A percentile compares a stretch with the other conserved stretches of the same genome.
phyloP scores from a whole-genome alignment of 768 basidiomycete genomes.

The Pulveroboletus sp. region DNA sequence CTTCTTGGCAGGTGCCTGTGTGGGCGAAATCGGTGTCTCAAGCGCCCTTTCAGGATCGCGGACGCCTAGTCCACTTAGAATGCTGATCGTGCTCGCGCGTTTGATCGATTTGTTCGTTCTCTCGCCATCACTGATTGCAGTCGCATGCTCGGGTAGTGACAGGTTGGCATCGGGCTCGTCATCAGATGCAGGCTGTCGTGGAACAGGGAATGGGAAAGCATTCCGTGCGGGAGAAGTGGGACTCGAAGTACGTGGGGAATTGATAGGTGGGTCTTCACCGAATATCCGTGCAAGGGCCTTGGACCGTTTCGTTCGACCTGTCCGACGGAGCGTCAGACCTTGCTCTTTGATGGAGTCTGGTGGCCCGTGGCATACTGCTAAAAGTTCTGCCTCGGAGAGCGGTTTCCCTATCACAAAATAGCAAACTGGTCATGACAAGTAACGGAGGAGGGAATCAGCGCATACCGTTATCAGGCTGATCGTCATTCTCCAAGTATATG shows the following conservation, averaged over 20 bases:
- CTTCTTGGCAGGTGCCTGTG: constrained; percentile 33
- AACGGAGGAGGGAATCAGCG: background rate
- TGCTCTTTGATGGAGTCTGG: constrained; percentile 75
- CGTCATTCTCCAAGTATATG: constrained; percentile 63
- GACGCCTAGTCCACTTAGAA: constrained; percentile 91
- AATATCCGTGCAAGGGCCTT: constrained; percentile 44
- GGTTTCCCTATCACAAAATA: constrained; percentile 49
- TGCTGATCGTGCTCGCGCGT: constrained; percentile 90
- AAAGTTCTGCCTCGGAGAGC: constrained; percentile 74
- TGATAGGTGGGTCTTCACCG: constrained; percentile 38
- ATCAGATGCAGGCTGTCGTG: constrained; percentile 17
- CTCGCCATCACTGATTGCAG: constrained; percentile 26
- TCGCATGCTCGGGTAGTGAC: constrained; percentile 29
- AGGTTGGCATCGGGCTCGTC: constrained; percentile 38
- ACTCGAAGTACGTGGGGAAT: constrained; percentile 24
- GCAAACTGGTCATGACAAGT: background rate
- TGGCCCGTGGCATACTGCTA: constrained; percentile 79
- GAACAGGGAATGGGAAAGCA: constrained; percentile 7
- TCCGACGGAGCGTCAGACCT: constrained; percentile 69
- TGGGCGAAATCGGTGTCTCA: constrained; percentile 52
- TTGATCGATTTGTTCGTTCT: constrained; percentile 40
- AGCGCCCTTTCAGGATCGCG: constrained; percentile 67
- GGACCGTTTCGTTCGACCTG: constrained; percentile 37
- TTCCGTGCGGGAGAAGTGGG: constrained; percentile 32
- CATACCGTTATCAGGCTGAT: constrained; percentile 51